Percentiles rank a stretch among this genome's conserved stretches.
Evolutionary conservation across 768 basidiomycete species (phyloP).

Genomic region (Nidula microcarpa): DNA sequence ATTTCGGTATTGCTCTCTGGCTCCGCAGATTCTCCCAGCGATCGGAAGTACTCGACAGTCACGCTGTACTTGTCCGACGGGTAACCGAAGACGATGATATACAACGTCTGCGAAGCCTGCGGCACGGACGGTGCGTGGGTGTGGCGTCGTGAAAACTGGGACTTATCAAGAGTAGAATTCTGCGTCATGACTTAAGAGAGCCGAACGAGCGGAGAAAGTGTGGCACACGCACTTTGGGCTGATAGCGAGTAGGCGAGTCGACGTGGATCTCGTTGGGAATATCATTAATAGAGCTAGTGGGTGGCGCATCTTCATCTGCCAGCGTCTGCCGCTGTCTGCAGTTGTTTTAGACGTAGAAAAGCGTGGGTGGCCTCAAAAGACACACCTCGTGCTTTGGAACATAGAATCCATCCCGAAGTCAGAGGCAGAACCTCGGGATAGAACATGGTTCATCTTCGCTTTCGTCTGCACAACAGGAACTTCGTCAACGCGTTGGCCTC

Average conservation of each 20-base stretch:
- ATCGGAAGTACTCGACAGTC: conserved; percentile 71
- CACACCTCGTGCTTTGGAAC: conserved; percentile 71
- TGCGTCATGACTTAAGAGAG: conserved; percentile 12
- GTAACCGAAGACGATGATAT: conserved; percentile 86
- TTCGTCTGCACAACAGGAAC: conserved; percentile 75
- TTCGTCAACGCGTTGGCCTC: conserved; percentile 66
- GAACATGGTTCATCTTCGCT: conserved; percentile 71
- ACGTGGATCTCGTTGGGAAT: conserved; percentile 56
- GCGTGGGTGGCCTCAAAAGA: conserved; percentile 4
- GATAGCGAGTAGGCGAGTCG: conserved; percentile 40
- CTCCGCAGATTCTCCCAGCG: conserved; percentile 68
- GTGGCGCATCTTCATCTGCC: conserved; percentile 79
- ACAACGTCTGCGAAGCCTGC: conserved; percentile 38
- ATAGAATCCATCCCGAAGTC: conserved; percentile 85
- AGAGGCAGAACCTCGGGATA: conserved; percentile 59
- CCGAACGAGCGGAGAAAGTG: conserved; percentile 1
- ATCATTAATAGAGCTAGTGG: conserved; percentile 71
- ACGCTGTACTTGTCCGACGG: conserved; percentile 74
- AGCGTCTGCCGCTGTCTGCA: conserved; percentile 57
- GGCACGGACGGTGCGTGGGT: conserved; percentile 22
- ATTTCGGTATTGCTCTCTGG: conserved; percentile 67
- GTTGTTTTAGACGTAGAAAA: not conserved
- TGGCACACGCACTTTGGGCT: conserved; percentile 36
- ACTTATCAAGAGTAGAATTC: conserved; percentile 36
- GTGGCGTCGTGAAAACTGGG: conserved; percentile 31